Evolutionary conservation across 345 rosid genomes (phyloP).

Genomic region (Corchorus capsularis): DNA sequence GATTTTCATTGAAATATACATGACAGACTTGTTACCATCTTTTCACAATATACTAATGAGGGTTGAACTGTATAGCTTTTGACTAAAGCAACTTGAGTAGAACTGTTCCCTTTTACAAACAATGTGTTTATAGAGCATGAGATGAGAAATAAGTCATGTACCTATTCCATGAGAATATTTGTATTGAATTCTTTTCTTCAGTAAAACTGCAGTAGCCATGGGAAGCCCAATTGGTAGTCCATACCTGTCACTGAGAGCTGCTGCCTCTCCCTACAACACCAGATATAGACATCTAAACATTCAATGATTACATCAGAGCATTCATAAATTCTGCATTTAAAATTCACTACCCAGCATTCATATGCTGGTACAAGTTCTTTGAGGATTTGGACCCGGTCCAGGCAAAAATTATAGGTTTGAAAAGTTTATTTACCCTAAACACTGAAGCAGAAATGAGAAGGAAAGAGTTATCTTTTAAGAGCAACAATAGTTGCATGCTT

Average conservation of each 20-base stretch:
- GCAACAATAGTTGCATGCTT: slow-evolving; percentile 13
- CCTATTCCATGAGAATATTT: slow-evolving; percentile 90
- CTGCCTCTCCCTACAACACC: slow-evolving; percentile 80
- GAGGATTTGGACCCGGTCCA: neutral
- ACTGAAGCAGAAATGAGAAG: neutral
- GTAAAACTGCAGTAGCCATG: slow-evolving; percentile 63
- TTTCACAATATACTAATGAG: neutral
- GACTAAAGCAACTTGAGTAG: neutral
- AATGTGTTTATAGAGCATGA: neutral
- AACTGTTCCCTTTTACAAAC: neutral
- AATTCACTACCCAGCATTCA: neutral
- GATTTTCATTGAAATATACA: neutral
- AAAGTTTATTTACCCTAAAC: too few species aligned
- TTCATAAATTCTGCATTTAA: neutral
- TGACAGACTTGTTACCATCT: neutral
- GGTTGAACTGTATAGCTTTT: neutral
- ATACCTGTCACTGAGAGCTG: slow-evolving; percentile 76
- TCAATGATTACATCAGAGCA: neutral
- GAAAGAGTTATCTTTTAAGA: neutral
- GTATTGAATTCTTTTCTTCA: slow-evolving; percentile 75
- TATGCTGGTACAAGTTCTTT: neutral
- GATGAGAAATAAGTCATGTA: slow-evolving; percentile 24
- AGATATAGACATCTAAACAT: slow-evolving; percentile 9
- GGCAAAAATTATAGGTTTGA: too few species aligned
- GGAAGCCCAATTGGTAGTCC: slow-evolving; percentile 89